Conservation (phyloP, 148 eudicot species). For the Rhododendron mucronatum region DNA sequence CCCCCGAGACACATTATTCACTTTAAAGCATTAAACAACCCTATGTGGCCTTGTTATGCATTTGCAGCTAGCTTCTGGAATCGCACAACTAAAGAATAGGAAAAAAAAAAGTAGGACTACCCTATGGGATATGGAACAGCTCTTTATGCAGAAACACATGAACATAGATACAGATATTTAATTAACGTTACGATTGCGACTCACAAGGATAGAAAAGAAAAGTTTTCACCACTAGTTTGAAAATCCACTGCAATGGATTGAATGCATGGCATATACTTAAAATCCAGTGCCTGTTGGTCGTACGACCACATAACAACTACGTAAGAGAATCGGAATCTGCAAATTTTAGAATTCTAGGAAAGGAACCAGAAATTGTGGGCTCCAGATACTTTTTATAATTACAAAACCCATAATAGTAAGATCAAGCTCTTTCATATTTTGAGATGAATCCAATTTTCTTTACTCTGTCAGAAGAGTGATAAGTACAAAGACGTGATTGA, state of each 20-base stretch:
- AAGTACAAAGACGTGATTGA: constrained; percentile 3
- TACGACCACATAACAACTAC: neutral
- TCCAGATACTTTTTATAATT: neutral
- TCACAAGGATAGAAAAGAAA: neutral
- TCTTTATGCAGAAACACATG: neutral
- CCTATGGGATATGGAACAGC: neutral
- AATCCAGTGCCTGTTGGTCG: neutral
- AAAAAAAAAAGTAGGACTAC: neutral
- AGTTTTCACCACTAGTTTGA: neutral
- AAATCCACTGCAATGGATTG: neutral
- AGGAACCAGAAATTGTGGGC: neutral
- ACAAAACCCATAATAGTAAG: neutral
- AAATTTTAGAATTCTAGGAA: neutral
- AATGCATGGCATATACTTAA: neutral
- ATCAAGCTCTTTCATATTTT: neutral
- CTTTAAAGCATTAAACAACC: neutral
- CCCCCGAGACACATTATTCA: neutral
- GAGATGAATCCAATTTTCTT: neutral
- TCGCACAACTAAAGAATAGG: neutral
- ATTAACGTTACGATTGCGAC: neutral
- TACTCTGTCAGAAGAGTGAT: neutral
- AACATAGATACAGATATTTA: neutral
- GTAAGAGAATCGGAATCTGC: neutral
- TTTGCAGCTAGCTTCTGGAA: neutral
- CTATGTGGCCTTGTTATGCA: neutral